These are phyloP conservation scores for Trichodelitschia bisporula DNA, from an alignment of 495 filamentous ascomycete species.

Conservation along the genomic window DNA sequence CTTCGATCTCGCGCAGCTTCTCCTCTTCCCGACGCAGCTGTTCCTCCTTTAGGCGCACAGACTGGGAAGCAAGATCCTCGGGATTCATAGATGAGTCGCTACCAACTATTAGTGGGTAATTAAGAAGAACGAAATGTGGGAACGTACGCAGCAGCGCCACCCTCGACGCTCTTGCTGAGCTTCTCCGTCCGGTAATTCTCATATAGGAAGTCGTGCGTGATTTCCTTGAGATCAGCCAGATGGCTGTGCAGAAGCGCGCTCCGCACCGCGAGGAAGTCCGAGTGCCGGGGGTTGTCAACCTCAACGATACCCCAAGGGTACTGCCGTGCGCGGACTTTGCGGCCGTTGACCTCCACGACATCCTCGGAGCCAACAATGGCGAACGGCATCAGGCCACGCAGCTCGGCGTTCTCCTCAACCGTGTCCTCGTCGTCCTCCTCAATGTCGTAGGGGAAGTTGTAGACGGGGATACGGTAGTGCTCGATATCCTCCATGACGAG, in stretches of 20 bases:
- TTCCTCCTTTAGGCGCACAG: slow-evolving; percentile 95
- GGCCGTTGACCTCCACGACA: slow-evolving; percentile 73
- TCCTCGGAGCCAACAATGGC: slow-evolving; percentile 96
- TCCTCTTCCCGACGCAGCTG: slow-evolving; percentile 96
- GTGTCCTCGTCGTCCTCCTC: slow-evolving; percentile 99
- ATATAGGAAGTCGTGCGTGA: slow-evolving; percentile 98
- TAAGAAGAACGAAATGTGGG: slow-evolving; percentile 1
- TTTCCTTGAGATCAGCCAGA: slow-evolving; percentile 94
- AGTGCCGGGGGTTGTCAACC: slow-evolving; percentile 97
- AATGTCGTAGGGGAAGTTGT: slow-evolving; percentile 99
- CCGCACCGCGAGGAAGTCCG: slow-evolving; percentile 91
- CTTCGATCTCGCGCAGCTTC: slow-evolving; percentile 95
- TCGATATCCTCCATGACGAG: slow-evolving; percentile 99
- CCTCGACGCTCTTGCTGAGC: slow-evolving; percentile 95
- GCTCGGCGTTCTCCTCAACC: slow-evolving; percentile 93
- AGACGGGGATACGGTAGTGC: slow-evolving; percentile 97
- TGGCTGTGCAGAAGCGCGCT: slow-evolving; percentile 92
- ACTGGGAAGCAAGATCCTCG: slow-evolving; percentile 88
- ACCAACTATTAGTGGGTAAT: slow-evolving; percentile 8
- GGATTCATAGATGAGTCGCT: slow-evolving; percentile 83
- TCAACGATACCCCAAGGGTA: slow-evolving; percentile 98
- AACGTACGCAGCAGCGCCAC: slow-evolving; percentile 64
- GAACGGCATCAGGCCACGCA: slow-evolving; percentile 93
- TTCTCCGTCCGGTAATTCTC: slow-evolving; percentile 99
- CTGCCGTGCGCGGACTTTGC: slow-evolving; percentile 78